Conservation (phyloP, 108 stramenopile genomes). For the Epithemia pelagica region DNA sequence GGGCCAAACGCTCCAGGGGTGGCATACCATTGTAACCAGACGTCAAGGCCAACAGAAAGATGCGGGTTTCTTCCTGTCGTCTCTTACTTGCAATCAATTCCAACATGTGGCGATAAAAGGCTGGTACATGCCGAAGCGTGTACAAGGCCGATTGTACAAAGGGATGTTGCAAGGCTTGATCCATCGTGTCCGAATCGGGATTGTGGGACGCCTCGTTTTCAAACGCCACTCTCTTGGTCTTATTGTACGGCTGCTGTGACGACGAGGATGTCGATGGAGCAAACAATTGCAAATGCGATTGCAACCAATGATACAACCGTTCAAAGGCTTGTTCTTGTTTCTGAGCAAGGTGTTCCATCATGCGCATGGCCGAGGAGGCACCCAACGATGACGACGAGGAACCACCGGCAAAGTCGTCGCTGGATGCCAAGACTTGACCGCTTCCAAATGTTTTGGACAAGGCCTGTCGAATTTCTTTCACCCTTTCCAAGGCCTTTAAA, state of each 20-base stretch:
- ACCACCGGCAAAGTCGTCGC: constrained; percentile 11
- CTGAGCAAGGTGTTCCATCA: constrained; percentile 76
- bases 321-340: constrained; percentile 85
- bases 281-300: constrained; percentile 51
- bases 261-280: constrained; percentile 12
- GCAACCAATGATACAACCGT: constrained; percentile 79
- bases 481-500: constrained; percentile 63
- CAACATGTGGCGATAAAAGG: constrained; percentile 62
- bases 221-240: background rate
- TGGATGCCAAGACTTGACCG: background rate
- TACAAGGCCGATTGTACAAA: constrained; percentile 47
- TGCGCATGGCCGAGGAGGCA: constrained; percentile 64
- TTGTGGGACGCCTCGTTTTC: background rate
- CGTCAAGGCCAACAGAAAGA: constrained; percentile 78
- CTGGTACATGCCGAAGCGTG: constrained; percentile 60
- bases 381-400: constrained; percentile 24
- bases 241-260: constrained; percentile 2
- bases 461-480: constrained; percentile 55
- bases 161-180: constrained; percentile 64
- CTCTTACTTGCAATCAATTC: constrained; percentile 66
- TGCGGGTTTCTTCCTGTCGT: constrained; percentile 63
- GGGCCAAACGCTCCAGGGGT: constrained; percentile 78
- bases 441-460: constrained; percentile 55
- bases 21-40: constrained; percentile 62
- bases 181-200: constrained; percentile 48